Evolutionary conservation across 495 filamentous ascomycete genomes (phyloP), one percentile per base, ranked within the genome.

Genomic region (Copromyces sp.): DNA sequence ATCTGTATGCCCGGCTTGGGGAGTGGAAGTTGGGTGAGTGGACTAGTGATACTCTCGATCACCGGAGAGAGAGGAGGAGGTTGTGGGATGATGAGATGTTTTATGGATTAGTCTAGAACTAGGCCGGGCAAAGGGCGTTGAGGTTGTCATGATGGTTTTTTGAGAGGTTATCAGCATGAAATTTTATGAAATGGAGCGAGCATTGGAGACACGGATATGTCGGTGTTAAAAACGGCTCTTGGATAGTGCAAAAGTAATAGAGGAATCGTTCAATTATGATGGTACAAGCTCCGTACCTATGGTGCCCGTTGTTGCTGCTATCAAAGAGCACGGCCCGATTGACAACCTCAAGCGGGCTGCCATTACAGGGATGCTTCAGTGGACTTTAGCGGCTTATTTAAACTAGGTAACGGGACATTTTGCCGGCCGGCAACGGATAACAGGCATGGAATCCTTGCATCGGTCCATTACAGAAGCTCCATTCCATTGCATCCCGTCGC

Each of bases 11-110:
- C 4, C 69, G 74, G 74, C 68, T 78, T 17, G 71, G 37, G 38
- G 74, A 44, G 9, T 83, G 82, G 81, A 78, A 75, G 70, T 41
- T 80, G 68, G 70, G 72, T 14, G 38, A 16, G 14, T 35, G 17
- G 17, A 4, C 11, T 12, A 44, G 32, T 41, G 6, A 29, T n/a
- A 24, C 32, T 59, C 35, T 12, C 39, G 29, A 70, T 42, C 42
- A 3, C 3, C 4, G 17, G 35, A 35, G 69, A 39, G 69, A 71
- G n/a, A 24, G 2, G 47, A 17, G 7, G 37, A 61, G 0, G 24
- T 29, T 59, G 47, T 59, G 47, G 47, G 20, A 59, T 7, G 47
- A 59, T 29, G 20, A 29, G 11, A 59, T 7, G 47, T 59, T 59
- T 8, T 9, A 59, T 59, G 20, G 24, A 14, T 14, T 59, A 24